Percentiles rank a stretch among this genome's conserved stretches.
phyloP scores from a whole-genome alignment of 352 stramenopile genomes.

The Phytophthora sp. region DNA sequence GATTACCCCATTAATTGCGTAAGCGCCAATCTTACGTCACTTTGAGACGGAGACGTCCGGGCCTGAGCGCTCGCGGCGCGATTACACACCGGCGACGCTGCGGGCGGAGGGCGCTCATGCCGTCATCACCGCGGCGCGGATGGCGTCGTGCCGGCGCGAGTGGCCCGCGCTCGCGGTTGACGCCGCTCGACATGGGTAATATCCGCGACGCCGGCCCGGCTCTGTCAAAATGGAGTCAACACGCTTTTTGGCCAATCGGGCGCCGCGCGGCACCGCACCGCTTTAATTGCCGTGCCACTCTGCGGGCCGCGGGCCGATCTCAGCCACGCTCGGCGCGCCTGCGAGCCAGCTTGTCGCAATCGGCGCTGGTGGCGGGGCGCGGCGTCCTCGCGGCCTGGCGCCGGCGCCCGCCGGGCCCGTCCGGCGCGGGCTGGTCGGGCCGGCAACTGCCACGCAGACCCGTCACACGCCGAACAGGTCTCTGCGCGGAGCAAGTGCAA shows the following conservation, averaged over 20 bases:
- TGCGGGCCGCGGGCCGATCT: not conserved
- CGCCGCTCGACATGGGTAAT: constrained; percentile 17
- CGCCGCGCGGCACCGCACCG: constrained; percentile 20
- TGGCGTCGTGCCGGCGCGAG: too few relatives aligned
- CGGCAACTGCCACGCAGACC: constrained; percentile 1
- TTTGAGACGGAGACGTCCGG: not conserved
- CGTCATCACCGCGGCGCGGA: too few relatives aligned
- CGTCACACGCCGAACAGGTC: constrained; percentile 5
- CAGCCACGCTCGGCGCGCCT: constrained; percentile 1
- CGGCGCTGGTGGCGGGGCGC: not conserved
- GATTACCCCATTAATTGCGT: constrained; percentile 6
- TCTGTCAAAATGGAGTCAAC: constrained; percentile 21
- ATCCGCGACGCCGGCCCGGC: constrained; percentile 5
- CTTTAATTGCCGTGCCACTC: constrained; percentile 12
- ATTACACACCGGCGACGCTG: not conserved
- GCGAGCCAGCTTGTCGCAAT: constrained; percentile 10
- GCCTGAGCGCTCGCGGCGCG: not conserved
- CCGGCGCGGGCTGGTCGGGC: not conserved
- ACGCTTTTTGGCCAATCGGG: not conserved
- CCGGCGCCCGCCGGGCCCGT: not conserved
- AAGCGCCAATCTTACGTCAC: not conserved
- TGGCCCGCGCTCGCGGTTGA: constrained; percentile 12
- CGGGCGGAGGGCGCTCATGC: too few relatives aligned
- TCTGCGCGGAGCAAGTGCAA: constrained; percentile 12
- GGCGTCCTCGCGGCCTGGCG: not conserved